A percentile compares a stretch with the other conserved stretches of the same genome.
These are phyloP conservation scores for Piromyces sp. DNA, from an alignment of 192 early-diverging fungal genomes.

Conservation along the genomic window DNA sequence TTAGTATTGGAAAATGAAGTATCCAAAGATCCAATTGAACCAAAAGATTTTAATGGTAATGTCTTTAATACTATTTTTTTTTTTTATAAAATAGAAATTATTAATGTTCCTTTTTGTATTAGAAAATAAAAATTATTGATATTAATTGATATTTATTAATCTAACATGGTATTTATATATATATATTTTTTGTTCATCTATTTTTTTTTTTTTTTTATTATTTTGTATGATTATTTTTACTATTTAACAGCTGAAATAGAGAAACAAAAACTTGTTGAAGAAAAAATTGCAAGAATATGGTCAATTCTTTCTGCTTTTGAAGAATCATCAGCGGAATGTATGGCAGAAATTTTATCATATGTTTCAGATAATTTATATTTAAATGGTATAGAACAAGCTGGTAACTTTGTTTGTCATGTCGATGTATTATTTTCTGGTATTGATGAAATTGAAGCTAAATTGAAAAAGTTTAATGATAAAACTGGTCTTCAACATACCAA, in stretches of 20 bases:
- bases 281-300: slow-evolving; percentile 80
- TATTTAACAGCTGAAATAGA: neutral
- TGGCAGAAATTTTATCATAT: slow-evolving; percentile 83
- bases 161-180: too few species aligned
- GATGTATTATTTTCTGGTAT: slow-evolving; percentile 79
- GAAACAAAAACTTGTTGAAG: slow-evolving; percentile 55
- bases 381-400: slow-evolving; percentile 65
- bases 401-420: slow-evolving; percentile 77
- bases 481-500: slow-evolving; percentile 43
- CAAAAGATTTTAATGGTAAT: neutral
- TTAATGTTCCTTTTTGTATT: too few species aligned
- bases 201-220: too few species aligned
- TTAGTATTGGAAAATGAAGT: neutral
- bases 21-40: neutral
- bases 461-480: slow-evolving; percentile 43
- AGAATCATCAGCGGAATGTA: slow-evolving; percentile 87
- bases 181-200: too few species aligned
- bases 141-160: too few species aligned
- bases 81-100: too few species aligned
- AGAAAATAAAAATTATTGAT: too few species aligned
- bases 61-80: too few species aligned
- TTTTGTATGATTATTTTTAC: too few species aligned
- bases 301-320: slow-evolving; percentile 85
- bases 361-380: slow-evolving; percentile 61
- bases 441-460: slow-evolving; percentile 63